These are phyloP conservation scores for Luzula sylvatica DNA, from an alignment of 176 grass and related monocot species.

Conservation along the genomic window DNA sequence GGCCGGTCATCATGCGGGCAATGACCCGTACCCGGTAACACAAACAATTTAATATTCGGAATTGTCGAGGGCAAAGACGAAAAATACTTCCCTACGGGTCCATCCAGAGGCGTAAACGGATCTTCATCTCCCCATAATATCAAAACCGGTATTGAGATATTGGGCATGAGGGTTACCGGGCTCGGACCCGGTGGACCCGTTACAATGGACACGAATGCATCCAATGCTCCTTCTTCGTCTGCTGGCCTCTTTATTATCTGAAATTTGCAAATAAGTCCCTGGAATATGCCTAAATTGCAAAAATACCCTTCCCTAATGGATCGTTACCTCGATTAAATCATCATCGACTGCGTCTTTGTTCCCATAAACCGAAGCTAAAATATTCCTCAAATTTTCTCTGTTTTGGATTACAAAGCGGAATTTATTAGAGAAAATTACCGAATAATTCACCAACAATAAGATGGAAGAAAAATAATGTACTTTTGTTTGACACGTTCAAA, in stretches of 20 bases:
- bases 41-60: conserved; percentile 47
- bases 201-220: conserved; percentile 90
- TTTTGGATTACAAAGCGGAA: not conserved
- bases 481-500: conserved; percentile 64
- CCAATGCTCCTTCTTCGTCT: conserved; percentile 53
- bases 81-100: conserved; percentile 84
- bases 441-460: not conserved
- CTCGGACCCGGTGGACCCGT: conserved; percentile 70
- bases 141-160: conserved; percentile 54
- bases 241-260: conserved; percentile 69
- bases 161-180: conserved; percentile 56
- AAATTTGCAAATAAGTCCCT: too few species aligned
- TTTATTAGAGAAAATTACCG: too few species aligned
- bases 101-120: conserved; percentile 82
- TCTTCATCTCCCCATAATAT: conserved; percentile 73
- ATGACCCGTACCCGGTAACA: conserved; percentile 69
- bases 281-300: not conserved
- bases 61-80: conserved; percentile 41
- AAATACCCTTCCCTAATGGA: not conserved
- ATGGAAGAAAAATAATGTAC: conserved; percentile 13
- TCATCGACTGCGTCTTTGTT: conserved; percentile 39
- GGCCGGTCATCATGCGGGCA: conserved; percentile 88
- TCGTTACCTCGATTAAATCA: conserved; percentile 25
- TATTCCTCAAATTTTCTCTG: conserved; percentile 39
- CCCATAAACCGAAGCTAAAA: conserved; percentile 36